Conservation (phyloP, 1,139 yeast species). For the Saccharomyces hybrid region DNA sequence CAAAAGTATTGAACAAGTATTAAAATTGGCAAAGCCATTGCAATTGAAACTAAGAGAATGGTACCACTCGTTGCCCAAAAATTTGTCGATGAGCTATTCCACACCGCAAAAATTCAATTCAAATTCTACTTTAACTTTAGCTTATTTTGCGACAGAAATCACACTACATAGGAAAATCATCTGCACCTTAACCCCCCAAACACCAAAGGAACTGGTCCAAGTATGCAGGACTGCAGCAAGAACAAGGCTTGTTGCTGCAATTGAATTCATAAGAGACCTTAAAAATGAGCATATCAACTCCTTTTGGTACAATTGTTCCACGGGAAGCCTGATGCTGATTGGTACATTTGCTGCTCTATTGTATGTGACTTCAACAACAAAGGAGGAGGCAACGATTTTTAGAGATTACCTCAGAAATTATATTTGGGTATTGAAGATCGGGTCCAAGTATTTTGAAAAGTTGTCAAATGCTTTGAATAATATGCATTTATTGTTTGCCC, state of each 20-base stretch:
- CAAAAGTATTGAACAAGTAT: constrained; percentile 53
- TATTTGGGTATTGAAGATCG: constrained; percentile 63
- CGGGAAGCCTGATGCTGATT: constrained; percentile 68
- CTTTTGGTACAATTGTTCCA: constrained; percentile 80
- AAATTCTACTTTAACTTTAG: constrained; percentile 71
- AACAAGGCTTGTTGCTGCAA: constrained; percentile 70
- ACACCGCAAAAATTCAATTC: constrained; percentile 54
- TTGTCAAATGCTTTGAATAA: constrained; percentile 61
- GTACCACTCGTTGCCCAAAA: constrained; percentile 72
- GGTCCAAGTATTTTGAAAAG: constrained; percentile 67
- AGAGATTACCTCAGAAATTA: constrained; percentile 65
- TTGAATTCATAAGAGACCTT: constrained; percentile 68
- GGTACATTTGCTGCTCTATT: constrained; percentile 82
- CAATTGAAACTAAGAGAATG: constrained; percentile 72
- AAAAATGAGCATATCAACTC: constrained; percentile 77
- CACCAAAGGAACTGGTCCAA: constrained; percentile 52
- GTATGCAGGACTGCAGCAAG: constrained; percentile 83
- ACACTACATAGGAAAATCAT: constrained; percentile 77
- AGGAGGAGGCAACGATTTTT: constrained; percentile 57
- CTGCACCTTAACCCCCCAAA: constrained; percentile 43
- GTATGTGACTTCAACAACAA: constrained; percentile 50
- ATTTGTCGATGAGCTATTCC: constrained; percentile 55
- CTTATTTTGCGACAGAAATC: constrained; percentile 82
- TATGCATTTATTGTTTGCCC: constrained; percentile 56
- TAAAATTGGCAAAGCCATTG: constrained; percentile 74